phyloP scores from a whole-genome alignment of 345 rosid genomes.

The Ceriops tagal region DNA sequence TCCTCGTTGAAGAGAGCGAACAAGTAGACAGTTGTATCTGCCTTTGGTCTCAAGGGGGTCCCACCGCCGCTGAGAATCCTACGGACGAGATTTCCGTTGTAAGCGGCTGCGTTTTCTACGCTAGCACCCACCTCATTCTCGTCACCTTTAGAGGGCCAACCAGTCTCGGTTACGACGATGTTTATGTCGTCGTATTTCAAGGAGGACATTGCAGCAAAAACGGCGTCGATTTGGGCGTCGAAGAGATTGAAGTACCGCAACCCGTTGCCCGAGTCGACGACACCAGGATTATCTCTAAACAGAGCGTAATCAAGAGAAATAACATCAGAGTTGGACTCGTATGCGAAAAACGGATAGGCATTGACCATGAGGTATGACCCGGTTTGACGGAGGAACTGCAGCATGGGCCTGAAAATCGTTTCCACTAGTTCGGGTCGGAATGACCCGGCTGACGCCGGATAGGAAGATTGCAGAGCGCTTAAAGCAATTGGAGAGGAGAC shows the following conservation, averaged over 20 bases:
- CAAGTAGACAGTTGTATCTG: constrained; percentile 77
- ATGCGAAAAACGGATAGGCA: constrained; percentile 90
- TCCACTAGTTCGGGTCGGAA: constrained; percentile 74
- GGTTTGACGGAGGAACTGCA: constrained; percentile 81
- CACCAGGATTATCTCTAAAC: constrained; percentile 86
- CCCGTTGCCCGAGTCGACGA: constrained; percentile 80
- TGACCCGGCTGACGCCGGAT: constrained; percentile 89
- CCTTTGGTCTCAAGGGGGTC: constrained; percentile 75
- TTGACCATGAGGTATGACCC: constrained; percentile 91
- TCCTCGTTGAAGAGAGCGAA: constrained; percentile 94
- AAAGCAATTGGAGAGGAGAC: constrained; percentile 86
- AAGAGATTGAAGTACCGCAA: constrained; percentile 70
- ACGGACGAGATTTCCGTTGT: constrained; percentile 85
- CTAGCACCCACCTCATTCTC: constrained; percentile 72
- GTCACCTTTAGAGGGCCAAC: constrained; percentile 95
- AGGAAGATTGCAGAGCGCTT: constrained; percentile 71
- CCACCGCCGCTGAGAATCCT: constrained; percentile 81
- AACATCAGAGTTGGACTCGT: constrained; percentile 86
- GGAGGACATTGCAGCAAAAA: constrained; percentile 78
- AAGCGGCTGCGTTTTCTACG: constrained; percentile 68
- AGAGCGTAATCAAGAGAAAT: constrained; percentile 85
- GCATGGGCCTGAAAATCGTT: constrained; percentile 66
- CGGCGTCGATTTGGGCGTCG: constrained; percentile 97
- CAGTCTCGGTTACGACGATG: constrained; percentile 81
- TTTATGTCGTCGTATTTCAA: constrained; percentile 65